These are phyloP conservation scores for Pseudocercospora fijiensis DNA, from an alignment of 2,329 filamentous ascomycete genomes.

Conservation along the genomic window DNA sequence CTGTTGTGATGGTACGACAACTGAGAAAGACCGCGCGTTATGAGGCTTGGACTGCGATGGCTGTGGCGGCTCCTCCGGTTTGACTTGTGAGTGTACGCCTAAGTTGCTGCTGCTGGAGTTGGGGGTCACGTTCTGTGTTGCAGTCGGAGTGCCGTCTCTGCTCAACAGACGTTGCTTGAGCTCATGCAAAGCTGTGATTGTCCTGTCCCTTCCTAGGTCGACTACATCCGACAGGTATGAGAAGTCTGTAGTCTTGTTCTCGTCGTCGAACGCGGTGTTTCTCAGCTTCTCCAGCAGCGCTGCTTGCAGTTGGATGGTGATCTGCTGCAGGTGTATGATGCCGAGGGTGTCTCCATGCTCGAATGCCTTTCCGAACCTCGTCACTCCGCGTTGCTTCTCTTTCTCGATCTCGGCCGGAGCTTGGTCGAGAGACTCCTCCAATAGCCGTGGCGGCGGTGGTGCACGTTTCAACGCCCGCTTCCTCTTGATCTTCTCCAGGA, in stretches of 20 bases:
- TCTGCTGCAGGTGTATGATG: constrained; percentile 36
- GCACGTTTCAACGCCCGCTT: constrained; percentile 34
- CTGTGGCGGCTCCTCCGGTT: constrained; percentile 9
- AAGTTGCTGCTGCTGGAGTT: constrained; percentile 23
- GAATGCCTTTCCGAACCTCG: constrained; percentile 35
- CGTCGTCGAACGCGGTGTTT: constrained; percentile 34
- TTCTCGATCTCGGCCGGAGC: constrained; percentile 37
- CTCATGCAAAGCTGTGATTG: constrained; percentile 34
- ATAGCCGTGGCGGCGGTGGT: constrained; percentile 33
- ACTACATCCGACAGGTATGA: constrained; percentile 34
- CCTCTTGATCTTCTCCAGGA: constrained; percentile 37
- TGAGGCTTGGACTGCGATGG: constrained; percentile 10
- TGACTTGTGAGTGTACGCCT: constrained; percentile 8
- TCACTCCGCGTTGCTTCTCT: constrained; percentile 35
- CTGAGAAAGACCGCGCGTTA: constrained; percentile 9
- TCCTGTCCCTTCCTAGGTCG: constrained; percentile 34
- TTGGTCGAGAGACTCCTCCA: constrained; percentile 36
- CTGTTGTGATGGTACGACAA: not conserved
- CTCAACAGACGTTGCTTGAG: constrained; percentile 33
- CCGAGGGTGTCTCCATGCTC: constrained; percentile 36
- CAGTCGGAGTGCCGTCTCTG: constrained; percentile 1
- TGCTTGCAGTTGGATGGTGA: constrained; percentile 35
- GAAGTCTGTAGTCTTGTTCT: constrained; percentile 32
- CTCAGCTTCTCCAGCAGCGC: constrained; percentile 35
- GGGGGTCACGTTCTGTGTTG: constrained; percentile 8